A percentile compares a stretch with the other conserved stretches of the same genome.
These are phyloP conservation scores for Moesziomyces globuligerus DNA, from an alignment of 1,284 basidiomycete genomes.

Conservation along the genomic window DNA sequence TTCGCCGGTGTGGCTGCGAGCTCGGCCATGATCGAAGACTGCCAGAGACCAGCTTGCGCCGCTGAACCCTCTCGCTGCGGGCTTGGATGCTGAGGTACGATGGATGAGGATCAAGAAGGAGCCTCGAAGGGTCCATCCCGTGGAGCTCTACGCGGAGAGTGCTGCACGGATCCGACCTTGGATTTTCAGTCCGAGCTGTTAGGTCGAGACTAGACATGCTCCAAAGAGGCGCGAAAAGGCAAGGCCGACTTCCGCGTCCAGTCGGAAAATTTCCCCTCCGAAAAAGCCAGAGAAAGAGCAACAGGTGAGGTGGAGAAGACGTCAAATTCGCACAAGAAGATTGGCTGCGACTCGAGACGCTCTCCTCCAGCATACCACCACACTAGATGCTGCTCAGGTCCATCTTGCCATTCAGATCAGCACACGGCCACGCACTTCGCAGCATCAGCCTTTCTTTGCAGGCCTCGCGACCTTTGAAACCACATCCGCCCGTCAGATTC, in stretches of 20 bases:
- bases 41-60: no score
- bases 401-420: not conserved
- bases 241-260: conserved; percentile 6
- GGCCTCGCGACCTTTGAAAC: not conserved
- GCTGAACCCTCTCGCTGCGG: no score
- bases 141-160: no score
- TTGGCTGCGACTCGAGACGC: not conserved
- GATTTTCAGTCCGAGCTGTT: conserved; percentile 4
- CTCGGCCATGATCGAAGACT: conserved; percentile 23
- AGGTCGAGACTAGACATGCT: not conserved
- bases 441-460: not conserved
- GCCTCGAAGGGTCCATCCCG: no score
- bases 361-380: not conserved
- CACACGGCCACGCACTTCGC: not conserved
- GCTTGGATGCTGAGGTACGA: conserved; percentile 7
- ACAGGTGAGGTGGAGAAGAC: not conserved
- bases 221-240: not conserved
- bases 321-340: not conserved
- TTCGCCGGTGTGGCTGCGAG: conserved; percentile 11
- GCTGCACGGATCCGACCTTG: conserved; percentile 29
- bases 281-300: not conserved
- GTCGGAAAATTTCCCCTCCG: not conserved
- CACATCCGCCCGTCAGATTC: not conserved
- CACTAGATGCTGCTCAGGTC: conserved; percentile 31
- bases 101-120: conserved; percentile 3